phyloP scores from a whole-genome alignment of 2,329 filamentous ascomycete species.

The Fusarium temperatum region DNA sequence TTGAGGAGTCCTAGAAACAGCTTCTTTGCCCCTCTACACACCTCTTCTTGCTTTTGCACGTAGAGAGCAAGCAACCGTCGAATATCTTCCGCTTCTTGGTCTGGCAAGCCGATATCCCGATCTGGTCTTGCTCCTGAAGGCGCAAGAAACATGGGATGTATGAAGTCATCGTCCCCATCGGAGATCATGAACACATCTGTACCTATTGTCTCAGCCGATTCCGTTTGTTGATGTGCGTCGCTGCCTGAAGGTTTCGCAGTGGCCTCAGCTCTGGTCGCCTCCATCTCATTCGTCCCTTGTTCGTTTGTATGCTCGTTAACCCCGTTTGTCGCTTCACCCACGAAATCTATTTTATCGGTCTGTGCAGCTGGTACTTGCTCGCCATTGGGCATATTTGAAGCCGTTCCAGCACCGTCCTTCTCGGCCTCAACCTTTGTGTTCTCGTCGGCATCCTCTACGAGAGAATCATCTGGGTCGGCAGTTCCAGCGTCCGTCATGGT shows the following conservation, averaged over 20 bases:
- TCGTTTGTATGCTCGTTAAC: not conserved
- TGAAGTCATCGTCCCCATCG: constrained; percentile 57
- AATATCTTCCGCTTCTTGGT: constrained; percentile 80
- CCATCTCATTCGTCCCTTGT: not conserved
- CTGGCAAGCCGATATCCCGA: constrained; percentile 75
- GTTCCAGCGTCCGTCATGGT: constrained; percentile 46
- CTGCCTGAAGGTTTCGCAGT: not conserved
- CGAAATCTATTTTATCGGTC: not conserved
- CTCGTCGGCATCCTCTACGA: constrained; percentile 17
- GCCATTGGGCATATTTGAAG: constrained; percentile 18
- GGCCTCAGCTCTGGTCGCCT: not conserved
- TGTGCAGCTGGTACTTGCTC: not conserved
- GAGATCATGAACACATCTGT: constrained; percentile 2
- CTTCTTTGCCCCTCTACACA: constrained; percentile 74
- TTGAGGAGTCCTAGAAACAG: constrained; percentile 76
- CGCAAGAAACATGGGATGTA: constrained; percentile 79
- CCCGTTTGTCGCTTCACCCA: constrained; percentile 8
- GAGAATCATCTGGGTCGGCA: constrained; percentile 32
- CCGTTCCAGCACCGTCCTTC: not conserved
- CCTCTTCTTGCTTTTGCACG: constrained; percentile 87
- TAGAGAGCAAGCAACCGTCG: constrained; percentile 78
- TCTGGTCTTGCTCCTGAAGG: constrained; percentile 71
- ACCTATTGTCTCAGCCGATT: constrained; percentile 9
- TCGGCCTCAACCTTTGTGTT: constrained; percentile 11
- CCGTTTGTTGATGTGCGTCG: constrained; percentile 10